These are phyloP conservation scores for Marchantia polymorpha DNA, from an alignment of 225 moss, liverwort and hornwort species.

Conservation along the genomic window DNA sequence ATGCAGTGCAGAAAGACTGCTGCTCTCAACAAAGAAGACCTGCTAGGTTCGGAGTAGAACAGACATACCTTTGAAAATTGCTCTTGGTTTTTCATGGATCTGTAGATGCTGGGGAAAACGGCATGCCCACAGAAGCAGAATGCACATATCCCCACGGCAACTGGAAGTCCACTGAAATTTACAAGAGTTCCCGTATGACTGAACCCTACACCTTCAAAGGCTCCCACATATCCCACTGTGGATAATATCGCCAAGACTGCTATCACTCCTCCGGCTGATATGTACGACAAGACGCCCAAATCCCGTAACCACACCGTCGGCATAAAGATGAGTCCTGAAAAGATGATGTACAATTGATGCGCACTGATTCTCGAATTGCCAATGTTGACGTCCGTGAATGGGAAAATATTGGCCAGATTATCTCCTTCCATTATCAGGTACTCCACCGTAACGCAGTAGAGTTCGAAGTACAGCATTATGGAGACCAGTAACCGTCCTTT, in stretches of 20 bases:
- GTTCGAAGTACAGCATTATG: conserved; percentile 66
- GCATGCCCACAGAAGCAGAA: conserved; percentile 97
- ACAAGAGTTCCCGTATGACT: conserved; percentile 59
- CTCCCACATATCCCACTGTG: conserved; percentile 75
- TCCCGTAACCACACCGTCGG: conserved; percentile 87
- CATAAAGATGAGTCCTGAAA: conserved; percentile 62
- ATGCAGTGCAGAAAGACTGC: too few species aligned
- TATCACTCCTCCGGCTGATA: conserved; percentile 79
- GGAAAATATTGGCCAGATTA: conserved; percentile 80
- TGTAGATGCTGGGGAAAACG: conserved; percentile 88
- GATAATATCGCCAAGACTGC: conserved; percentile 62
- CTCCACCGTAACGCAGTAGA: conserved; percentile 81
- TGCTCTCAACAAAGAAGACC: neutral
- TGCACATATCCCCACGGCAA: conserved; percentile 73
- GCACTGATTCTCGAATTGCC: conserved; percentile 37
- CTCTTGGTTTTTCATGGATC: conserved; percentile 64
- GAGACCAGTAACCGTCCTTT: conserved; percentile 65
- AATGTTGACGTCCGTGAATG: conserved; percentile 37
- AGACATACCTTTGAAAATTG: conserved; percentile 65
- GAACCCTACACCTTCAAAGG: conserved; percentile 84
- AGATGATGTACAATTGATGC: conserved; percentile 57
- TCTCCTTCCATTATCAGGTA: conserved; percentile 88
- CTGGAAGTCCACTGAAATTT: conserved; percentile 62
- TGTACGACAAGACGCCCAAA: conserved; percentile 66
- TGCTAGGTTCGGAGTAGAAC: neutral